Base-by-base conservation (phyloP, 2,329 filamentous ascomycete species). In the Coniochaeta pulveracea region DNA sequence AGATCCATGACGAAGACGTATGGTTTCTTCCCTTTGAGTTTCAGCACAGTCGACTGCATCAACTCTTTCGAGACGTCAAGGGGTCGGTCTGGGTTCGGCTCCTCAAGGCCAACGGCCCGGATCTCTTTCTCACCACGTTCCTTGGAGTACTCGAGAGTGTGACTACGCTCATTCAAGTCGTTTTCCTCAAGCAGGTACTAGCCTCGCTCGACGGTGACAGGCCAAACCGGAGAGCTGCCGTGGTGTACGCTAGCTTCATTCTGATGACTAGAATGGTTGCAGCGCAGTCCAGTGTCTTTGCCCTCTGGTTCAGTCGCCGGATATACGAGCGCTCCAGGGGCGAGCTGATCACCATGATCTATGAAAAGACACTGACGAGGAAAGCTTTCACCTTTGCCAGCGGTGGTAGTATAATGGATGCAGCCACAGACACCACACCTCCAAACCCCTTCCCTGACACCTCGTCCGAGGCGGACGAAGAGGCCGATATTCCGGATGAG, bases 301-400 rank as follows among this genome's bases (percentile, higher is more conserved):
- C 63, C 16, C 60, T 85, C 1, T 94, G 86, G 86, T 93, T 81
- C 48, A 76, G 77, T n/a, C 72, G 86, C 42, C 76, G 88, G 38
- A 74, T 74, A 18, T 94, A 94, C 45, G 86, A 94, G 52, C 64
- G 86, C 37, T 85, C 80, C 5, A 66, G 86, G 30, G 86, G 86
- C 4, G 85, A 93, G 55, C 74, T 89, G 69, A 80, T 89, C 37
- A 88, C 82, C 11, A 85, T 85, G 72, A 66, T 88, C 10, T 85
- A 85, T 46, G 81, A 85, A 46, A 89, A 89, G 54, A 81, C 79
- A 0, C 52, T 85, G 10, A 70, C 72, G 8, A 60, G 80, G 6
- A 85, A 85, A 52, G 60, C 56, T 2, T 62, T 62, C 38, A 61
- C 60, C 1, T 56, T 61, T 26, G 57, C 51, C 4, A 56, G 51